Percentiles rank a stretch among this genome's conserved stretches.
Evolutionary conservation across 257 asterid genomes (phyloP).

Genomic region (Solanum corneliomulleri): DNA sequence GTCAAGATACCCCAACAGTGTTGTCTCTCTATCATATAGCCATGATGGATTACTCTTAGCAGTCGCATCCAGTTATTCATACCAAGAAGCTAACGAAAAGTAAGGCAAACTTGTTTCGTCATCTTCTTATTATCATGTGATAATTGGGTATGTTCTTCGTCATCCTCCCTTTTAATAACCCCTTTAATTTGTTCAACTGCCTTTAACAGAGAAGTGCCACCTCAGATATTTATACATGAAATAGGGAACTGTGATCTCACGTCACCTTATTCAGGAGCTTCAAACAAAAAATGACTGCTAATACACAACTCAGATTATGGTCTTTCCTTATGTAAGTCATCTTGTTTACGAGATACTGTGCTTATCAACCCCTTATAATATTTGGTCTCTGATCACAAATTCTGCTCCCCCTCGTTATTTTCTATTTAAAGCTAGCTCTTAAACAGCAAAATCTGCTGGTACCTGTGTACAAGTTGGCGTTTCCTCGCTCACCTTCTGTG

Average conservation of each 20-base stretch:
- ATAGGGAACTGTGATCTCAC: constrained; percentile 15
- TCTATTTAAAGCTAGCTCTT: not conserved
- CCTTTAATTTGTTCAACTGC: not conserved
- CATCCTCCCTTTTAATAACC: not conserved
- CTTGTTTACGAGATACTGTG: not conserved
- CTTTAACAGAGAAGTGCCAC: constrained; percentile 55
- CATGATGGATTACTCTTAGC: constrained; percentile 59
- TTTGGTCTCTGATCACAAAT: not conserved
- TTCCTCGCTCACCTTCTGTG: not conserved
- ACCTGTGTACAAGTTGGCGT: not conserved
- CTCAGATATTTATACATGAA: constrained; percentile 49
- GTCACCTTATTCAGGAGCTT: constrained; percentile 8
- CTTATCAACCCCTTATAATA: not conserved
- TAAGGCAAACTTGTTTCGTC: constrained; percentile 6
- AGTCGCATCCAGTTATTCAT: constrained; percentile 62
- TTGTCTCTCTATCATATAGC: constrained; percentile 73
- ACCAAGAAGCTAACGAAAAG: constrained; percentile 79
- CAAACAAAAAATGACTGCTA: constrained; percentile 6
- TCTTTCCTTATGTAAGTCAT: not conserved
- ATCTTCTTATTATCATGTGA: not conserved
- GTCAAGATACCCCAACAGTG: constrained; percentile 45
- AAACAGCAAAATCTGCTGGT: not conserved
- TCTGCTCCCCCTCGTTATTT: not conserved
- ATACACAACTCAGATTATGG: not conserved
- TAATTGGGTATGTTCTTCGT: not conserved